These are phyloP conservation scores for Bauhinia variegata DNA, from an alignment of 306 rosid species.

Conservation along the genomic window DNA sequence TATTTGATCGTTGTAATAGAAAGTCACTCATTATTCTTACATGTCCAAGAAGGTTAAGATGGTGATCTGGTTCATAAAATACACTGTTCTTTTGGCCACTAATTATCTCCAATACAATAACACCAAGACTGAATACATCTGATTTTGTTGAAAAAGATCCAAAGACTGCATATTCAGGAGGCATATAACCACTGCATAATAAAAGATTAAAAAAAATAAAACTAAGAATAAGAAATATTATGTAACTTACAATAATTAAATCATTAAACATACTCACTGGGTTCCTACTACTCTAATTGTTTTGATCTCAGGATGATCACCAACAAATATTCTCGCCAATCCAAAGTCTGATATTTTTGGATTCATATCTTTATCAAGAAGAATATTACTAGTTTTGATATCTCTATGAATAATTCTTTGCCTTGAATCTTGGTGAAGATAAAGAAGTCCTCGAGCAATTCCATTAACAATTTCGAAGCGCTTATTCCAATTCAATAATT, in stretches of 20 bases:
- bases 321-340: slow-evolving; percentile 51
- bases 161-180: slow-evolving; percentile 57
- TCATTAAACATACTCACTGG: slow-evolving; percentile 47
- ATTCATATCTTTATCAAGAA: slow-evolving; percentile 54
- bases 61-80: slow-evolving; percentile 33
- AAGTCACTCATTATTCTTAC: slow-evolving; percentile 38
- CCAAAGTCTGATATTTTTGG: slow-evolving; percentile 74
- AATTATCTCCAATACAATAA: slow-evolving; percentile 51
- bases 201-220: not conserved
- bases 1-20: too few relatives aligned
- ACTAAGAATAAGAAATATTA: not conserved
- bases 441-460: slow-evolving; percentile 53
- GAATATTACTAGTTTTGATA: slow-evolving; percentile 57
- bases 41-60: slow-evolving; percentile 55
- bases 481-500: slow-evolving; percentile 38
- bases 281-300: slow-evolving; percentile 59
- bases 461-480: slow-evolving; percentile 49
- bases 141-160: slow-evolving; percentile 63
- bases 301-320: slow-evolving; percentile 43
- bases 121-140: slow-evolving; percentile 64
- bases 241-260: not conserved
- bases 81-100: slow-evolving; percentile 53
- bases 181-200: slow-evolving; percentile 60
- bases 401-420: slow-evolving; percentile 60
- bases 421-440: slow-evolving; percentile 66